Percentiles rank a stretch among this genome's conserved stretches.
Conservation (phyloP, 225 moss, liverwort and hornwort genomes). For the Polytrichum commune region DNA sequence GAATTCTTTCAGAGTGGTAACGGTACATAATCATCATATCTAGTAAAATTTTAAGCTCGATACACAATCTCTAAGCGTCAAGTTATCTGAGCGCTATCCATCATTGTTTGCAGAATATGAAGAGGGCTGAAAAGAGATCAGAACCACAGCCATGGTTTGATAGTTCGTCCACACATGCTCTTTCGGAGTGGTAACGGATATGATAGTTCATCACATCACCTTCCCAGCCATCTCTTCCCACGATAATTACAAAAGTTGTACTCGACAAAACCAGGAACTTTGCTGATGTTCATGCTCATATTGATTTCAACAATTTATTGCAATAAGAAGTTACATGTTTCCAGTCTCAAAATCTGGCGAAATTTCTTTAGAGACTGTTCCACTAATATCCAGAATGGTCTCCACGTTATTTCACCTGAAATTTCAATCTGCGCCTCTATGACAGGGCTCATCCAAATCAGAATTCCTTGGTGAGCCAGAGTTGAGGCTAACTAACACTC, state of each 20-base stretch:
- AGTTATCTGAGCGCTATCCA: too few relatives aligned
- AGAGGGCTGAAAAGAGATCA: background rate
- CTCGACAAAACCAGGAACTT: too few relatives aligned
- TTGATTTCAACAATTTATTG: too few relatives aligned
- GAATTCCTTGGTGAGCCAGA: background rate
- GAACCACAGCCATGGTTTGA: constrained; percentile 23
- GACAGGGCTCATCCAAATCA: constrained; percentile 12
- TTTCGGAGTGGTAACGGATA: constrained; percentile 16
- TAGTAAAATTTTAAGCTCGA: background rate
- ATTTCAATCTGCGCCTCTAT: constrained; percentile 8
- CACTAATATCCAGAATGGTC: too few relatives aligned
- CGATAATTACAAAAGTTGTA: too few relatives aligned
- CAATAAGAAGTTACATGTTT: too few relatives aligned
- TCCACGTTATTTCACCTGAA: background rate
- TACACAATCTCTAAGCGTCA: too few relatives aligned
- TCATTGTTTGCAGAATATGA: background rate
- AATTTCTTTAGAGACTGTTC: too few relatives aligned
- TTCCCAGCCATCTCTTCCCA: too few relatives aligned
- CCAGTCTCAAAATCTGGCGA: too few relatives aligned
- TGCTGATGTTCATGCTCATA: too few relatives aligned
- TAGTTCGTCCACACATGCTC: constrained; percentile 12
- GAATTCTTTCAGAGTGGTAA: constrained; percentile 32
- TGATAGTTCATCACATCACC: constrained; percentile 10
- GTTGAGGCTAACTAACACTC: background rate
- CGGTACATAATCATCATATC: constrained; percentile 30